Evolutionary conservation across 805 yeast genomes (phyloP), one percentile per base, ranked within the genome.

Genomic region (Blastobotrys robertii): DNA sequence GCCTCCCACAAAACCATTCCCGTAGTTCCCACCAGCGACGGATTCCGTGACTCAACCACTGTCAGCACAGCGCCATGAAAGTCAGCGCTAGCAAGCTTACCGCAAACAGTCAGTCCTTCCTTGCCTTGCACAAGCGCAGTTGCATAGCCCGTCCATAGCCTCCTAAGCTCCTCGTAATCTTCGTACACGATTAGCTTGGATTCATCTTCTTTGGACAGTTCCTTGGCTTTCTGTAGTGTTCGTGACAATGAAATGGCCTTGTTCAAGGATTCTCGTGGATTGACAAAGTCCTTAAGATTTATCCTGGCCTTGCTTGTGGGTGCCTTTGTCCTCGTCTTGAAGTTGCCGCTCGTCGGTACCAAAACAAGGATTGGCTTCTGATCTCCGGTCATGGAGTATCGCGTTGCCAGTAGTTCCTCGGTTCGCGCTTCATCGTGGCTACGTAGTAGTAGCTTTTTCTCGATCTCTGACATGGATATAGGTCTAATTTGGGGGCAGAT

Each of bases 1-100:
- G 90, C 73, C 57, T 87, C 97, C 82, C 92, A 84, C 2, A 84
- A 64, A 1, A 87, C 84, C 4, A 87, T 82, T 0, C 97, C 97
- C 32, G 66, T 50, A 29, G 70, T 52, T 0, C 92, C 94, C 6
- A 80, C 68, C 43, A 74, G 55, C 39, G 75, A 71, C 4, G 69
- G 64, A 53, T 80, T 81, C 14, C 64, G 62, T n/a, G 84, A 68
- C 38, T 75, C 72, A 2, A 68, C 53, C 0, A 87, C 87, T 10
- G 68, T 68, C 10, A 86, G 44, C 34, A 60, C 58, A n/a, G 92
- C 74, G 2, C 97, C 96, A 52, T 81, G 81, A 61, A 74, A 82
- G 54, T 87, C 97, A 1, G 92, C 84, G 47, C 81, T 72, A 1
- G 90, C 72, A 34, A 87, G 62, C 50, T 80, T 44, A 35, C 54